Percentiles rank a stretch among this genome's conserved stretches.
Evolutionary conservation across 108 stramenopile species (phyloP).

Genomic region (Seminavis robusta): DNA sequence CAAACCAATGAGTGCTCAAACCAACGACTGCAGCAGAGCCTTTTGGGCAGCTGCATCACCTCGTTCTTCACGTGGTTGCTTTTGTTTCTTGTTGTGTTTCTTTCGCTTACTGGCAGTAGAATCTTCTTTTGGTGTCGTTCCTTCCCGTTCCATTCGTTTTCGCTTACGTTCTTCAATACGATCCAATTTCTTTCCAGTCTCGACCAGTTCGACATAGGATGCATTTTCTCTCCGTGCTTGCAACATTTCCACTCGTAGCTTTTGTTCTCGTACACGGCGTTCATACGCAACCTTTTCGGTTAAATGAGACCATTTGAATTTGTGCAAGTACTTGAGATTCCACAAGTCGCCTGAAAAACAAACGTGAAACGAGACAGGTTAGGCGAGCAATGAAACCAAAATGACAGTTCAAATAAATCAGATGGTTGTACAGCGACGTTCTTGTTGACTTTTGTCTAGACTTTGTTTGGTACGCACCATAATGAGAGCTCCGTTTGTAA

Average conservation of each 20-base stretch:
- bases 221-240: conserved; percentile 90
- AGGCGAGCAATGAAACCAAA: neutral
- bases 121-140: too few relatives aligned
- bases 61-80: too few relatives aligned
- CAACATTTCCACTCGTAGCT: conserved; percentile 88
- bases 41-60: too few relatives aligned
- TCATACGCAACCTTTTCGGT: conserved; percentile 98
- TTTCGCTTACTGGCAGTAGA: too few relatives aligned
- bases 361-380: too few relatives aligned
- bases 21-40: too few relatives aligned
- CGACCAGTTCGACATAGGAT: conserved; percentile 82
- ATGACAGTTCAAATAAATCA: conserved; percentile 15
- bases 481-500: conserved; percentile 77
- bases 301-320: conserved; percentile 95
- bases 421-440: conserved; percentile 8
- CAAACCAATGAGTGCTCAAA: too few relatives aligned
- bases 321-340: conserved; percentile 92
- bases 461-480: conserved; percentile 26
- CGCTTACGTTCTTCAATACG: conserved; percentile 87
- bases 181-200: conserved; percentile 85
- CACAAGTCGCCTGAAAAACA: conserved; percentile 77
- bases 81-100: too few relatives aligned
- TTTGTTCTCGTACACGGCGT: conserved; percentile 86
- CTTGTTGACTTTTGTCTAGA: neutral
- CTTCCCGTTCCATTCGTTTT: conserved; percentile 46